Evolutionary conservation across 2,329 filamentous ascomycete species (phyloP).

Genomic region (Venturia carpophila): DNA sequence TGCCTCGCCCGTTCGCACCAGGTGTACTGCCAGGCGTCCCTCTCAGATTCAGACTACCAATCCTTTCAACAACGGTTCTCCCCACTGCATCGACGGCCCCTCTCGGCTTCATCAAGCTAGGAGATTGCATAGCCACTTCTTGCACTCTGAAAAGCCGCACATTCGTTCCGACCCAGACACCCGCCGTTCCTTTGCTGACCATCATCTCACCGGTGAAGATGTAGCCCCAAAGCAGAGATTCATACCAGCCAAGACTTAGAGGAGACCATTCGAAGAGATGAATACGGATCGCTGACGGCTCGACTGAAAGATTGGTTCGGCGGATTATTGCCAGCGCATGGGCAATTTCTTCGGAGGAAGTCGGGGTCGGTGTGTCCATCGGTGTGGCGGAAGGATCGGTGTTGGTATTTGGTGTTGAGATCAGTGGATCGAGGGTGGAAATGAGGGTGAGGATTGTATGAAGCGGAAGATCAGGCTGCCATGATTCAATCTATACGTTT

Average conservation of each 20-base stretch:
- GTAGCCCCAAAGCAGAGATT: slow-evolving; percentile 87
- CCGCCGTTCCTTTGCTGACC: slow-evolving; percentile 75
- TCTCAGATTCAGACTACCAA: slow-evolving; percentile 70
- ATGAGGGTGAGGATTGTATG: slow-evolving; percentile 79
- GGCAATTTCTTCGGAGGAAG: slow-evolving; percentile 28
- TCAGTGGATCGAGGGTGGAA: slow-evolving; percentile 47
- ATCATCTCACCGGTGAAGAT: slow-evolving; percentile 88
- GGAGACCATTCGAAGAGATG: slow-evolving; percentile 95
- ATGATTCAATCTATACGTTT: slow-evolving; percentile 65
- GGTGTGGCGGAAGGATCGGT: neutral
- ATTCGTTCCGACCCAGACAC: slow-evolving; percentile 86
- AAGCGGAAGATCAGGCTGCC: slow-evolving; percentile 84
- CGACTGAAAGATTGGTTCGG: slow-evolving; percentile 60
- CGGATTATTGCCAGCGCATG: slow-evolving; percentile 44
- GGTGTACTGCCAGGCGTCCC: slow-evolving; percentile 5
- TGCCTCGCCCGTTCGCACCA: slow-evolving; percentile 6
- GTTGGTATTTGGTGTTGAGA: slow-evolving; percentile 33
- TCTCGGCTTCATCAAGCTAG: slow-evolving; percentile 73
- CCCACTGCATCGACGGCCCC: slow-evolving; percentile 92
- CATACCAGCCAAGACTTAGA: slow-evolving; percentile 87
- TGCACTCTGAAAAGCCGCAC: slow-evolving; percentile 88
- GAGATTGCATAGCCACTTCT: slow-evolving; percentile 70
- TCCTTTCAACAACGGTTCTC: slow-evolving; percentile 77
- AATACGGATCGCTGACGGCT: slow-evolving; percentile 65
- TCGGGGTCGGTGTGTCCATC: neutral